phyloP scores from a whole-genome alignment of 768 basidiomycete genomes.

The Mycena venus region DNA sequence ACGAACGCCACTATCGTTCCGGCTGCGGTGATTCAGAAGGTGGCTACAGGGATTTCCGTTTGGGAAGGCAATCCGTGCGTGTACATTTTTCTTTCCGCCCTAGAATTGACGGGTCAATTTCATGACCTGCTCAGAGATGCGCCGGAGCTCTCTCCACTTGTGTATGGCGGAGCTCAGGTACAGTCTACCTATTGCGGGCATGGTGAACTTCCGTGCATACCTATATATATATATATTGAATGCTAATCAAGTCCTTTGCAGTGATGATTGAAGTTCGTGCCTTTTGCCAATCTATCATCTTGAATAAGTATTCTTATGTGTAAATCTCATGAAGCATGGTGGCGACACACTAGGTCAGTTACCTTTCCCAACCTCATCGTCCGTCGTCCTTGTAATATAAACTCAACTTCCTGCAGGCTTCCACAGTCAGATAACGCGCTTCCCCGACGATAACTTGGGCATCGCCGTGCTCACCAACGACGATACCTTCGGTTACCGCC shows the following conservation, averaged over 20 bases:
- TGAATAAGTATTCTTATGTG: not conserved
- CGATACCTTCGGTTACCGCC: not conserved
- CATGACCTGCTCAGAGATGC: not conserved
- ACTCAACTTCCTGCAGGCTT: not conserved
- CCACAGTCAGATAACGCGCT: not conserved
- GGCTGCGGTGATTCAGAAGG: not conserved
- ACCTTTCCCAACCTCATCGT: too few species aligned
- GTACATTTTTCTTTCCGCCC: not conserved
- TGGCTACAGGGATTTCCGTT: not conserved
- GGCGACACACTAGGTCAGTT: not conserved
- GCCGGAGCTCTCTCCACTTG: not conserved
- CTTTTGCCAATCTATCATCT: not conserved
- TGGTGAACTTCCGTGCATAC: not conserved
- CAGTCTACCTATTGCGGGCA: constrained; percentile 2
- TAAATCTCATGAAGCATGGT: not conserved
- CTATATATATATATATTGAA: not conserved
- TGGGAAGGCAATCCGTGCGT: not conserved
- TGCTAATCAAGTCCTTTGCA: not conserved
- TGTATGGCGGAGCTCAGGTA: constrained; percentile 3
- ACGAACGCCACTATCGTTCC: not conserved
- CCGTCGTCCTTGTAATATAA: too few species aligned
- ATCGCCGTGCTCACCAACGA: constrained; percentile 15
- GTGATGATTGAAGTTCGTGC: not conserved
- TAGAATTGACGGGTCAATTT: not conserved
- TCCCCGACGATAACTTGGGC: not conserved